These are phyloP conservation scores for Cytospora schulzeri DNA, from an alignment of 2,329 filamentous ascomycete species.

Conservation along the genomic window DNA sequence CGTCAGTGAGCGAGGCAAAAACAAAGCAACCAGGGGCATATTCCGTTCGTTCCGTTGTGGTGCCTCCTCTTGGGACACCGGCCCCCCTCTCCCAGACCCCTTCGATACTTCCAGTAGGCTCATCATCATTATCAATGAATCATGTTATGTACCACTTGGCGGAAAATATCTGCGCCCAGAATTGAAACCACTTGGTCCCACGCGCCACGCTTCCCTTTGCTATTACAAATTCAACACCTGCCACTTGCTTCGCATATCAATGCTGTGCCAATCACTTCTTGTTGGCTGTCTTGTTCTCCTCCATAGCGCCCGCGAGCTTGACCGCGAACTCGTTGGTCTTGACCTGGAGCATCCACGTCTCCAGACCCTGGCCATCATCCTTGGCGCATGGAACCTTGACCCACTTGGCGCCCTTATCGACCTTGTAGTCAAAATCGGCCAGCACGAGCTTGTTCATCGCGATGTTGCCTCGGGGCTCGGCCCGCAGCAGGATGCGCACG, in stretches of 20 bases:
- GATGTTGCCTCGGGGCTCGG: conserved; percentile 74
- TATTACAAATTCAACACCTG: conserved; percentile 9
- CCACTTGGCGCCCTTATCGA: conserved; percentile 57
- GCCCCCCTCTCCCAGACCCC: not conserved
- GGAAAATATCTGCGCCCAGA: conserved; percentile 12
- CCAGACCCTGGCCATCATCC: conserved; percentile 60
- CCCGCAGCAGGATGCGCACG: conserved; percentile 70
- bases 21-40: conserved; percentile 6
- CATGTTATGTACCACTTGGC: conserved; percentile 26
- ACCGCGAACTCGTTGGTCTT: conserved; percentile 64
- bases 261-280: conserved; percentile 43
- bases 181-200: conserved; percentile 27
- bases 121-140: conserved; percentile 3
- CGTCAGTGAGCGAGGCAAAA: not conserved
- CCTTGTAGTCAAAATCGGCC: conserved; percentile 63
- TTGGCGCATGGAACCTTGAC: conserved; percentile 60
- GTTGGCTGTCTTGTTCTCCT: conserved; percentile 58
- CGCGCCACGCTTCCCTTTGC: conserved; percentile 8
- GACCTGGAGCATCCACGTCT: conserved; percentile 72
- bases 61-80: not conserved
- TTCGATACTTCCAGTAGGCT: not conserved
- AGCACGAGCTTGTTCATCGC: conserved; percentile 71
- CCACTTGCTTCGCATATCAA: not conserved
- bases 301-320: conserved; percentile 53
- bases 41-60: not conserved